These are phyloP conservation scores for Candida ortonii DNA, from an alignment of 805 yeast species.

Conservation along the genomic window DNA sequence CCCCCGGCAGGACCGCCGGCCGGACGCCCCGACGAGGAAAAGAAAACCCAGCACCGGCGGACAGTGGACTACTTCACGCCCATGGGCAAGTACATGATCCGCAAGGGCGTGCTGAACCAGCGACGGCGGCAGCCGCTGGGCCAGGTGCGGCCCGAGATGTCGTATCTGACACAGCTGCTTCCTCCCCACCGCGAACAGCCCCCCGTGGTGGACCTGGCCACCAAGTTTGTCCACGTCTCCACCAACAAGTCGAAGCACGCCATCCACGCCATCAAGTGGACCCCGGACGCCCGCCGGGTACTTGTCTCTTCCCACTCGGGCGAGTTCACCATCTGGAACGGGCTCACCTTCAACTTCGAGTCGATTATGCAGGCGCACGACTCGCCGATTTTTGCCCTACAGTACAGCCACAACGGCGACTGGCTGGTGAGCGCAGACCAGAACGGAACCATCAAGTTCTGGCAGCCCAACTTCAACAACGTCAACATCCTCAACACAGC, in stretches of 20 bases:
- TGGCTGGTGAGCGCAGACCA: conserved; percentile 96
- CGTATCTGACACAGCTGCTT: conserved; percentile 58
- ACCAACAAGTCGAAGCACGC: conserved; percentile 91
- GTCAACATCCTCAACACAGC: conserved; percentile 73
- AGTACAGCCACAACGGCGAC: conserved; percentile 86
- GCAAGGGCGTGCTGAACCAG: conserved; percentile 42
- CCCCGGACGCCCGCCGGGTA: conserved; percentile 91
- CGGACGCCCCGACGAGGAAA: conserved; percentile 7
- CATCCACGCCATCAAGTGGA: conserved; percentile 88
- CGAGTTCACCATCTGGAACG: conserved; percentile 96
- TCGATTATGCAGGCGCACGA: conserved; percentile 99
- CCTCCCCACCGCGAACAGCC: conserved; percentile 54
- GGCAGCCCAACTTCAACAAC: conserved; percentile 98
- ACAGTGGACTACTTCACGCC: conserved; percentile 78
- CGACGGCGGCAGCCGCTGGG: conserved; percentile 42
- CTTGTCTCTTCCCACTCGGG: conserved; percentile 90
- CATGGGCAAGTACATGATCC: conserved; percentile 60
- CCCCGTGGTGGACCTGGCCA: conserved; percentile 60
- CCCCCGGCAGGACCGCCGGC: not conserved
- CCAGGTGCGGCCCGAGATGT: conserved; percentile 62
- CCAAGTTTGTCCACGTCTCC: conserved; percentile 86
- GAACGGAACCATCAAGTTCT: conserved; percentile 84
- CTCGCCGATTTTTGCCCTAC: conserved; percentile 72
- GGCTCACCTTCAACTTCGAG: conserved; percentile 91
- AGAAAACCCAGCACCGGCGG: conserved; percentile 45